A percentile compares a stretch with the other conserved stretches of the same genome.
Conservation (phyloP, 176 grass and related monocot species). For the Aechmea fasciata region DNA sequence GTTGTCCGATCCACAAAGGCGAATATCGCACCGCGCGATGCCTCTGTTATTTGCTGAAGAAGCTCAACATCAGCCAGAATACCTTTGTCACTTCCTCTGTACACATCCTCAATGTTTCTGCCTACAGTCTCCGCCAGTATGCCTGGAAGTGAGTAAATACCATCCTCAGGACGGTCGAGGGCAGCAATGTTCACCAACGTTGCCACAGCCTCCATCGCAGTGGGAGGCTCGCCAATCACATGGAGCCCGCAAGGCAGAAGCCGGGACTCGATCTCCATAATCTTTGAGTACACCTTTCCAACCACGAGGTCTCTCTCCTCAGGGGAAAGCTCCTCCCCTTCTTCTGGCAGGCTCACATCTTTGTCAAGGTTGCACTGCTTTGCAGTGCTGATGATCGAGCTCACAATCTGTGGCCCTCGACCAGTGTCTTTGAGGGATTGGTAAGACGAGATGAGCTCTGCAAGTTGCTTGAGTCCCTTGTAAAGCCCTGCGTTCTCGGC, state of each 20-base stretch:
- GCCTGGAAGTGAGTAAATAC: slow-evolving; percentile 54
- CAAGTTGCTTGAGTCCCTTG: slow-evolving; percentile 98
- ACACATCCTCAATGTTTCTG: slow-evolving; percentile 82
- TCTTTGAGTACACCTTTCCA: slow-evolving; percentile 90
- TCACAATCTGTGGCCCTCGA: slow-evolving; percentile 81
- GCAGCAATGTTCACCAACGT: slow-evolving; percentile 93
- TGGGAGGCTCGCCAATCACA: slow-evolving; percentile 95
- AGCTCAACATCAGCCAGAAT: slow-evolving; percentile 88
- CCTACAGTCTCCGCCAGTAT: slow-evolving; percentile 78
- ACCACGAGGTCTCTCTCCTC: slow-evolving; percentile 69
- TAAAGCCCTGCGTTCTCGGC: slow-evolving; percentile 97
- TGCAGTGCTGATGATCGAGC: slow-evolving; percentile 88
- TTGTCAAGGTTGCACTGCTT: slow-evolving; percentile 98
- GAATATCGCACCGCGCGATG: slow-evolving; percentile 65
- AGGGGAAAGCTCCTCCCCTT: slow-evolving; percentile 66
- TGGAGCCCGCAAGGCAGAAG: slow-evolving; percentile 91
- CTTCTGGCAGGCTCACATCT: slow-evolving; percentile 79
- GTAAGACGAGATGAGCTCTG: slow-evolving; percentile 94
- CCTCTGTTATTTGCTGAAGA: slow-evolving; percentile 78
- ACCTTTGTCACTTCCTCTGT: slow-evolving; percentile 88
- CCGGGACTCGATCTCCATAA: slow-evolving; percentile 96
- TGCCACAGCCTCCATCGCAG: slow-evolving; percentile 83
- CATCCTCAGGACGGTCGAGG: slow-evolving; percentile 81
- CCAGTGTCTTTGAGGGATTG: slow-evolving; percentile 97
- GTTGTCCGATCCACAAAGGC: slow-evolving; percentile 76